Conservation (phyloP, 805 yeast species). For the Hanseniaspora vineae region DNA sequence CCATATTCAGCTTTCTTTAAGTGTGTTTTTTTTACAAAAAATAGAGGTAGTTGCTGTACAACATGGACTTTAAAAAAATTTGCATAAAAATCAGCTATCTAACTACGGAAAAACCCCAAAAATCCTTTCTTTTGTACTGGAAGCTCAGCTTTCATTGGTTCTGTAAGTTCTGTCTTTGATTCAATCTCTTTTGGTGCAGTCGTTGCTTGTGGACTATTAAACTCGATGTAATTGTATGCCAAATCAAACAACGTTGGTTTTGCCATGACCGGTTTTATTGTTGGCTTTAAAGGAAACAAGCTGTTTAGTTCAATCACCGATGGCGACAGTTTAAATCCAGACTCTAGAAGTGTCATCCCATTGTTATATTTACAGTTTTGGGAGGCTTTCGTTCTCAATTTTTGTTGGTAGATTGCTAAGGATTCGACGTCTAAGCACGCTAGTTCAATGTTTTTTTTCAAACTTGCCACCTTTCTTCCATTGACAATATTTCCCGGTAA, state of each 20-base stretch:
- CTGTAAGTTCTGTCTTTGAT: slow-evolving; percentile 10
- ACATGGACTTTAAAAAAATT: no score
- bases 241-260: slow-evolving; percentile 89
- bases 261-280: slow-evolving; percentile 49
- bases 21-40: no score
- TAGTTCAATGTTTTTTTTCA: slow-evolving; percentile 32
- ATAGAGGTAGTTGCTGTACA: no score
- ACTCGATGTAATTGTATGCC: slow-evolving; percentile 70
- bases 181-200: neutral
- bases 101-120: slow-evolving; percentile 60
- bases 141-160: slow-evolving; percentile 11
- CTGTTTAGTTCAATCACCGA: slow-evolving; percentile 13
- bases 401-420: slow-evolving; percentile 24
- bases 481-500: slow-evolving; percentile 15
- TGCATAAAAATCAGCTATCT: neutral
- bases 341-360: slow-evolving; percentile 29
- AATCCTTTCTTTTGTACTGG: slow-evolving; percentile 47
- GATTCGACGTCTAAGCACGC: slow-evolving; percentile 21
- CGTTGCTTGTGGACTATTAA: slow-evolving; percentile 19
- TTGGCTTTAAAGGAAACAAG: slow-evolving; percentile 23
- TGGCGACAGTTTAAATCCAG: slow-evolving; percentile 9
- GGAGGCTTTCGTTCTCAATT: slow-evolving; percentile 6
- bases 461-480: slow-evolving; percentile 32
- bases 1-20: no score
- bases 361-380: slow-evolving; percentile 6